phyloP scores from a whole-genome alignment of 2,329 filamentous ascomycete species.

The Microsporum ferrugineum region DNA sequence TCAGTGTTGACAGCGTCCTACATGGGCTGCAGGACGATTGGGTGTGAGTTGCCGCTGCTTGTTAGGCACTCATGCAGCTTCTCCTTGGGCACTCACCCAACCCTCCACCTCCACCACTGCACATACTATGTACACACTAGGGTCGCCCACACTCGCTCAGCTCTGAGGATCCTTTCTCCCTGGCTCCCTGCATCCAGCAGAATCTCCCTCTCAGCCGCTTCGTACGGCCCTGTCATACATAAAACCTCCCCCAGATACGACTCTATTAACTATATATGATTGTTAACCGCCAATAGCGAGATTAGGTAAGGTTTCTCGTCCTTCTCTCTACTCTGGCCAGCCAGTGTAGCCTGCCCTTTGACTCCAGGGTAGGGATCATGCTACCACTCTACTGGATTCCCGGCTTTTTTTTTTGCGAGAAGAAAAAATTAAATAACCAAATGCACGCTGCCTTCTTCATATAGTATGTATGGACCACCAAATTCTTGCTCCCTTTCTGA shows the following conservation, averaged over 20 bases:
- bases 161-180: not conserved
- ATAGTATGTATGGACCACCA: not conserved
- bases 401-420: not conserved
- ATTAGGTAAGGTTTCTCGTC: not conserved
- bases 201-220: not conserved
- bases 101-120: not conserved
- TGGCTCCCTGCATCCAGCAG: not conserved
- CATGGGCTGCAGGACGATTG: not conserved
- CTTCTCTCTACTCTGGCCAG: not conserved
- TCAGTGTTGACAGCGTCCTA: not conserved
- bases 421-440: too few relatives aligned
- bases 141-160: not conserved
- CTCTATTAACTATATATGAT: not conserved
- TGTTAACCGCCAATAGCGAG: not conserved
- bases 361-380: not conserved
- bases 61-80: constrained; percentile 15
- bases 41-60: not conserved
- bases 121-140: not conserved
- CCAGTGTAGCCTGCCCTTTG: not conserved
- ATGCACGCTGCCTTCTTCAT: not conserved
- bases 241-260: not conserved
- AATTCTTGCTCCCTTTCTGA: not conserved
- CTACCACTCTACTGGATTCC: not conserved
- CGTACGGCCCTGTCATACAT: constrained; percentile 1
- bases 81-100: constrained; percentile 2